Base-by-base conservation (phyloP, 352 stramenopile genomes). In the Phytophthora constricta region DNA sequence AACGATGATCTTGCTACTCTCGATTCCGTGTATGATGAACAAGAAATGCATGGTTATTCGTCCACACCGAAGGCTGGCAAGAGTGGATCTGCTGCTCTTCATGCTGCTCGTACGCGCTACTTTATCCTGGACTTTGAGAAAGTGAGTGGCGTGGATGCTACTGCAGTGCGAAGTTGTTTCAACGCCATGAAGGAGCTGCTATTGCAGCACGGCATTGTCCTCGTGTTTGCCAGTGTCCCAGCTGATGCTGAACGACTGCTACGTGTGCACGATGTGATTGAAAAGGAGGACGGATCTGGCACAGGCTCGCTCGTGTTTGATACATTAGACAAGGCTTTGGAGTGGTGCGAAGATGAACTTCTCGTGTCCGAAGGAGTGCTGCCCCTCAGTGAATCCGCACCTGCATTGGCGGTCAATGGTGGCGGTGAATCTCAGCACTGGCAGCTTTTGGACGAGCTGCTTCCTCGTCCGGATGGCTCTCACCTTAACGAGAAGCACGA, bases 91-190 rank as follows among this genome's bases (percentile, higher is more conserved):
- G 57, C 70, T 11, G 80, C 66, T 8, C 73, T 93, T 19, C 84
- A 87, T 49, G 85, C 87, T 0, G 72, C 87, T 67, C 87, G 86
- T 51, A 96, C 89, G 20, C 76, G 82, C 17, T 95, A 93, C 68
- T 91, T 97, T 63, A 93, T 97, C 51, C 62, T 97, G 22, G 90
- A 97, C 71, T 97, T 97, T 75, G 84, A 92, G 23, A 87, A 86
- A 31, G 90, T 97, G 20, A 90, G 87, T 25, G 90, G 90, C 19
- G 92, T 97, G n/a, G 90, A 97, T 47, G 89, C 87, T 5, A 97
- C 90, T 19, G 88, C 90, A 11, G 87, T 95, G 27, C 82, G 87
- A n/a, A 93, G 79, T 13, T 95, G 87, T 64, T 96, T 96, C 73
- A 90, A 93, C 48, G 86, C 83, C 37, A 96, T 84, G 48, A 93